Evolutionary conservation across 2,329 filamentous ascomycete genomes (phyloP), one percentile per base, ranked within the genome.

Genomic region (Chaetomium sp.): DNA sequence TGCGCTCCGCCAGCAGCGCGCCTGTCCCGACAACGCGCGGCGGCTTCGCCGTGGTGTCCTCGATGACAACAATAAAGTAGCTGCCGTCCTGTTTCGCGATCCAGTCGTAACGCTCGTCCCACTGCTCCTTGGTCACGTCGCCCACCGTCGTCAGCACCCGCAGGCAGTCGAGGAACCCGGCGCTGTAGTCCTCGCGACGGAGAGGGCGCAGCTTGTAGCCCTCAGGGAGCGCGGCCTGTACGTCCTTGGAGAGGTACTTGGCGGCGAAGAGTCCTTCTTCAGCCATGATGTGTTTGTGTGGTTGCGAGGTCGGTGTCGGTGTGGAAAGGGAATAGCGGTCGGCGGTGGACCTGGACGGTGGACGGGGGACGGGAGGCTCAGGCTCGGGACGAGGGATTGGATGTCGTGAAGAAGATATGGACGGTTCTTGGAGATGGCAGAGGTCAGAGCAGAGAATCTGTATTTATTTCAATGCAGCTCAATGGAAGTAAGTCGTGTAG

Each of bases 131-230:
- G 48, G 78, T 80, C 63, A 96, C 86, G 59, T 96, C 90, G 61
- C 94, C 94, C 32, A 97, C 92, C 6, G 89, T 94, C 2, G 94
- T 97, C 66, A 99, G 78, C 40, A 96, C 91, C 46, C 90, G 84
- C 61, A 99, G 78, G 58, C 94, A 92, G 68, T 96, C 90, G 64
- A 99, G 85, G 72, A 96, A 96, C 60, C 91, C 91, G 37, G 79
- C 80, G 55, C 81, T 75, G 74, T 86, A 96, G 74, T 99, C 94
- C 65, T 79, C 80, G 64, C 82, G 82, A 65, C 86, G 83, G 49
- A 97, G 79, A 0, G 92, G 85, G 33, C 94, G 90, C 67, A 95
- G 81, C 34, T 78, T 82, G 78, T 97, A 97, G 66, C 87, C 86
- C 64, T 85, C 76, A 44, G 94, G 92, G 0, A 97, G 84, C 14